Evolutionary conservation across 768 basidiomycete species (phyloP).

Genomic region (Xerocomellus intermedius): DNA sequence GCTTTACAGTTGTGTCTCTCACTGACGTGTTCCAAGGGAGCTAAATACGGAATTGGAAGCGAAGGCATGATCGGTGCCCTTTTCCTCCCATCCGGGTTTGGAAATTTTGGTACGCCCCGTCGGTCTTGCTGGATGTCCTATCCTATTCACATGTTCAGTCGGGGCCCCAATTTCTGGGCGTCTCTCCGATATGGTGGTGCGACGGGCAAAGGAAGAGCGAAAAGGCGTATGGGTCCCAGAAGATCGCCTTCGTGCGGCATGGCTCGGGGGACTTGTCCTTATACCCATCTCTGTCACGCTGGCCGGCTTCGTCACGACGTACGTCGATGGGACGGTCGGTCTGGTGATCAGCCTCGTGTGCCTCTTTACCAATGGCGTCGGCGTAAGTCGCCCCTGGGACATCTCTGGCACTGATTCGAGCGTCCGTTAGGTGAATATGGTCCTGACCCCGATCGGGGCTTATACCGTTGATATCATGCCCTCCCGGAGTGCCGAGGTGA

Average conservation of each 20-base stretch:
- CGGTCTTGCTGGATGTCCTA: too few species aligned
- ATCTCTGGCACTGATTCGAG: background rate
- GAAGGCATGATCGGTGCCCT: conserved; percentile 22
- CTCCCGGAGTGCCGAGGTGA: conserved; percentile 57
- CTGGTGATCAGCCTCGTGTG: conserved; percentile 51
- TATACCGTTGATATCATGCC: conserved; percentile 63
- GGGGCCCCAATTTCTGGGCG: conserved; percentile 60
- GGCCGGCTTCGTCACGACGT: conserved; percentile 51
- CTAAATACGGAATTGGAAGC: conserved; percentile 22
- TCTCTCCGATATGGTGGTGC: conserved; percentile 54
- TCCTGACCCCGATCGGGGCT: conserved; percentile 53
- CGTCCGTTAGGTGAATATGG: conserved; percentile 49
- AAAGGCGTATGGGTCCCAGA: conserved; percentile 65
- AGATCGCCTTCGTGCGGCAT: conserved; percentile 57
- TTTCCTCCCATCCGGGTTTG: conserved; percentile 27
- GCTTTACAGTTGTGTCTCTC: background rate
- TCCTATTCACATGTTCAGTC: conserved; percentile 34
- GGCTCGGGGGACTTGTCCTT: conserved; percentile 45
- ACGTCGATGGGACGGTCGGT: conserved; percentile 48
- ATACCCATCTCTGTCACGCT: conserved; percentile 51
- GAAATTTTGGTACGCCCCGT: conserved; percentile 19
- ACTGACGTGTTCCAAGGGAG: conserved; percentile 42
- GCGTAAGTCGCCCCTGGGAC: conserved; percentile 42
- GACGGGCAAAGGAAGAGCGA: conserved; percentile 45
- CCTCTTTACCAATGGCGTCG: conserved; percentile 62